A percentile compares a stretch with the other conserved stretches of the same genome.
Evolutionary conservation across 2,329 filamentous ascomycete genomes (phyloP).

Genomic region (Lomentospora prolificans): DNA sequence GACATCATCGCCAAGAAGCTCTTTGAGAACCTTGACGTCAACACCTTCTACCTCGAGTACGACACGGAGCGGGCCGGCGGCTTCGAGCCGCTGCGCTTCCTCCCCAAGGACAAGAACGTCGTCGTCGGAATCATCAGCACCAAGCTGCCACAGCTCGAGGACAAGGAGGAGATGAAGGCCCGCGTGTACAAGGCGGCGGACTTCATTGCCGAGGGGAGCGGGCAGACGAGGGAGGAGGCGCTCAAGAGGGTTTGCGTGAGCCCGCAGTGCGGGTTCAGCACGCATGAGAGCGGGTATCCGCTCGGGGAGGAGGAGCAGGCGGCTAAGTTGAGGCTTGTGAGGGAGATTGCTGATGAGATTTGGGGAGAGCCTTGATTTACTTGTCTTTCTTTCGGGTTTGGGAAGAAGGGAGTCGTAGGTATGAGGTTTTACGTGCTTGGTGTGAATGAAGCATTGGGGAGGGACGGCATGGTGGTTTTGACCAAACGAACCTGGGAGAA

Average conservation of each 20-base stretch:
- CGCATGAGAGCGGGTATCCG: constrained; percentile 63
- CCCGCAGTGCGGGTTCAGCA: constrained; percentile 67
- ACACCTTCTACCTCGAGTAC: constrained; percentile 63
- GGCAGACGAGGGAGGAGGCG: constrained; percentile 54
- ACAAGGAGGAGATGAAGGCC: constrained; percentile 53
- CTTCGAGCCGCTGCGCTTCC: constrained; percentile 53
- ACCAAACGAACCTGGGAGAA: background rate
- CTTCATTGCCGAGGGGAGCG: constrained; percentile 58
- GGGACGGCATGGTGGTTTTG: background rate
- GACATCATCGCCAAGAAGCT: constrained; percentile 58
- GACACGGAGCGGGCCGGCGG: constrained; percentile 55
- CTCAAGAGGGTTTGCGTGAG: constrained; percentile 58
- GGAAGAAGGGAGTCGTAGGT: background rate
- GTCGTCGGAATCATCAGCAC: constrained; percentile 55
- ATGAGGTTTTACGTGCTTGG: no score
- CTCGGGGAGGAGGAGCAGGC: constrained; percentile 61
- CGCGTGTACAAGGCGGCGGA: constrained; percentile 52
- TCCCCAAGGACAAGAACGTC: constrained; percentile 52
- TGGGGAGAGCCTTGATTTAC: constrained; percentile 41
- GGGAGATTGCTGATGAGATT: constrained; percentile 62
- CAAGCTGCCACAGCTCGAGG: constrained; percentile 52
- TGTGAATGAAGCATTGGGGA: no score
- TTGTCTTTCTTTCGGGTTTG: constrained; percentile 1
- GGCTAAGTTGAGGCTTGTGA: constrained; percentile 61
- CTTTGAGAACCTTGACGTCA: constrained; percentile 51